Evolutionary conservation across 75 land plant species (phyloP), one percentile per base, ranked within the genome.

Genomic region (Adiantum capillusveneris): DNA sequence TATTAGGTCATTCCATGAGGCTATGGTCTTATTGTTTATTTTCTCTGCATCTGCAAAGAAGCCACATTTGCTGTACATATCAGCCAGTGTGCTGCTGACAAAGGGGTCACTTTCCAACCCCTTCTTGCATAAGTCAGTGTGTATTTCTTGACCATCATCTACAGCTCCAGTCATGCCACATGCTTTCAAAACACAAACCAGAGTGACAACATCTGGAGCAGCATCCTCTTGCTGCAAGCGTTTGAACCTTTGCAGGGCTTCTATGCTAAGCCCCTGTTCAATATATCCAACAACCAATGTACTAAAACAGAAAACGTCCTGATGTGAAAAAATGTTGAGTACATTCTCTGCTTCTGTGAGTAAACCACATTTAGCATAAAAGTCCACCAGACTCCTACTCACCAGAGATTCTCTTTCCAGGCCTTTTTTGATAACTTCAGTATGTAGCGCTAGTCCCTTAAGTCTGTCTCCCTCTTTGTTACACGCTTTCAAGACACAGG

Each of bases 11-110:
- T 70, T 79, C 79, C 83, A 83, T 19, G 72, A 44, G 14, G 68
- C 79, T 12, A 22, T 25, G 43, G 56, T 43, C 5, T 25, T 0
- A 42, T 55, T 11, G 25, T 78, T 71, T 17, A 79, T 17, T 53
- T 72, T 65, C 52, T 58, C 60, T 16, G 76, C 78, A 28, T 46
- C 11, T 25, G 12, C 48, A 24, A 64, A 19, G 11, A 27, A 36
- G 18, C 65, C 67, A 61, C 71, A 75, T 43, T 68, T 72, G 12
- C 64, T 53, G 31, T 83, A 83, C 79, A 79, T 79, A 0, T 69
- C 53, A 1, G 75, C 12, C 19, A 83, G 45, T n/a, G 67, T 69
- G 65, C 65, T 75, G 19, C 28, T n/a, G 42, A 75, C 67, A 34
- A 55, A 50, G 6, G 44, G 2, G 62, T 54, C 62, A 11, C 27